Percentiles rank a stretch among this genome's conserved stretches.
These are phyloP conservation scores for Colletotrichum sublineola DNA, from an alignment of 2,329 filamentous ascomycete species.

Conservation along the genomic window DNA sequence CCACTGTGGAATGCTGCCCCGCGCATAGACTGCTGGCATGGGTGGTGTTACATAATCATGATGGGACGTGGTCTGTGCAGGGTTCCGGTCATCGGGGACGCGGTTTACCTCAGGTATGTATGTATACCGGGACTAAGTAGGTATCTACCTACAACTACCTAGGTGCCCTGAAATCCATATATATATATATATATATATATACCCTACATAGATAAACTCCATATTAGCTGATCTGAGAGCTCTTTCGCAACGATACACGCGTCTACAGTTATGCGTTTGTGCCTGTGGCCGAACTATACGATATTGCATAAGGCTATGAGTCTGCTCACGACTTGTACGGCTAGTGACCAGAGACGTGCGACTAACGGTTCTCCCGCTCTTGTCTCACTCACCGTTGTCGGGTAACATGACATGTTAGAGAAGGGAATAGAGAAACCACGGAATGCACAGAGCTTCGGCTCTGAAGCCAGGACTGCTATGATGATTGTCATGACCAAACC, in stretches of 20 bases:
- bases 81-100: not conserved
- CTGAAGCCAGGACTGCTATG: not conserved
- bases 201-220: too few species aligned
- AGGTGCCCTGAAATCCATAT: not conserved
- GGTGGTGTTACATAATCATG: not conserved
- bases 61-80: not conserved
- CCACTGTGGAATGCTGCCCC: constrained; percentile 27
- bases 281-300: too few species aligned
- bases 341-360: not conserved
- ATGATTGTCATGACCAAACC: not conserved
- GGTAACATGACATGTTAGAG: too few species aligned
- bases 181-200: too few species aligned
- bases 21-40: not conserved
- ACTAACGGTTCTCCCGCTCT: not conserved
- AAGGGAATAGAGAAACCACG: too few species aligned
- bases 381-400: not conserved
- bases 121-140: too few species aligned
- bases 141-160: too few species aligned
- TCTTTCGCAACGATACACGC: too few species aligned
- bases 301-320: not conserved
- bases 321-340: not conserved
- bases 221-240: too few species aligned
- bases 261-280: too few species aligned
- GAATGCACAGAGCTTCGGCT: not conserved
- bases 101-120: too few species aligned